A percentile compares a stretch with the other conserved stretches of the same genome.
Evolutionary conservation across 2,329 filamentous ascomycete genomes (phyloP).

Genomic region (Keithomyces neogunnii): DNA sequence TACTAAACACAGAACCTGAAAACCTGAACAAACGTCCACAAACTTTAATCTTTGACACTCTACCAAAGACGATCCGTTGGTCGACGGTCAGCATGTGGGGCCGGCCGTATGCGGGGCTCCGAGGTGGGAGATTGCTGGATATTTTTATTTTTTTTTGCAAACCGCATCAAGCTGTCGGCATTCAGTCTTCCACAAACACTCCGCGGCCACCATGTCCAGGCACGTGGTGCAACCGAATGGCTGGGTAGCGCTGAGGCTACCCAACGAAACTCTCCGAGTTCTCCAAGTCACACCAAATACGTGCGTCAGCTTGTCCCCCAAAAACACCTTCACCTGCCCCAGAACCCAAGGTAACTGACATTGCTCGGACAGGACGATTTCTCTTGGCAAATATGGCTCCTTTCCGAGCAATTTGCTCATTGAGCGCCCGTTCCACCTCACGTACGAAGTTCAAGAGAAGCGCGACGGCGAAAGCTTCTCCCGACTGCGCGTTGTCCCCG

Average conservation of each 20-base stretch:
- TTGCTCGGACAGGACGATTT: conserved; percentile 57
- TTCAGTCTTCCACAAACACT: neutral
- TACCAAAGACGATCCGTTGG: no score
- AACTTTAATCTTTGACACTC: no score
- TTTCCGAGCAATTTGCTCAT: conserved; percentile 87
- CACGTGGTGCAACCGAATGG: conserved; percentile 41
- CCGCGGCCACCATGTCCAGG: conserved; percentile 16
- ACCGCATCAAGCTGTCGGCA: neutral
- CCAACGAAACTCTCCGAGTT: conserved; percentile 48
- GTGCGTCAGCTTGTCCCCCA: conserved; percentile 26
- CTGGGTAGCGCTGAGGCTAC: conserved; percentile 52
- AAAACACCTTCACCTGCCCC: neutral
- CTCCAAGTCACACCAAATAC: conserved; percentile 53
- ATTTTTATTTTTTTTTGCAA: conserved; percentile 8
- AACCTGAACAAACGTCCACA: no score
- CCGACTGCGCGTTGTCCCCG: conserved; percentile 67
- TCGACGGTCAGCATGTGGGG: neutral
- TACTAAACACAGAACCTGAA: no score
- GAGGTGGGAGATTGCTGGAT: conserved; percentile 12
- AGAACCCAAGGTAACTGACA: conserved; percentile 13
- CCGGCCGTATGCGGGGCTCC: neutral
- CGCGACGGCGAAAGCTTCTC: conserved; percentile 55
- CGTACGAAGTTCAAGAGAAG: conserved; percentile 78
- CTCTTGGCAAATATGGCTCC: conserved; percentile 83
- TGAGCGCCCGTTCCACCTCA: conserved; percentile 84